Base-by-base conservation (phyloP, 106 monocot genomes). In the Dioscorea alata region DNA sequence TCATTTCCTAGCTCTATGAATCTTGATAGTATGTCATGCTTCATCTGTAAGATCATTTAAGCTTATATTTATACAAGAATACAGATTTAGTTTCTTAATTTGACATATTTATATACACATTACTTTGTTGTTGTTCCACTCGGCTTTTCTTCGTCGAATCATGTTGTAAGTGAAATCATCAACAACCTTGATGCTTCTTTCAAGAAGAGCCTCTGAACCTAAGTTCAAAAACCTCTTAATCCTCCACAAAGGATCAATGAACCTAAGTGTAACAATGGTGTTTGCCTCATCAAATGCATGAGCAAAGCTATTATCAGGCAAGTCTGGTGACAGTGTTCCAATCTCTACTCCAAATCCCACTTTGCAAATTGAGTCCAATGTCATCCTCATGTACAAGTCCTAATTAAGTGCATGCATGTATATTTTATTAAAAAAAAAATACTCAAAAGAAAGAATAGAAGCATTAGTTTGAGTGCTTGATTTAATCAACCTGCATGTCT, bases 371-470 rank as follows among this genome's bases (percentile, higher is more conserved):
- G 93, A 89, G 65, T 93, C 93, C 62, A 93, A 64, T 23, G 93
- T 93, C 93, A 93, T 81, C 69, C 93, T 86, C 93, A 89, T 89
- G 60, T 89, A 86, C 72, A 86, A 57, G 51, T 93, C 89, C 93
- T 93, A 73, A 22, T 0, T 13, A 22, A 33, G 34, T 34, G n/a
- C 9, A n/a, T 34, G 19, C 34, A 33, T 23, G 33, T 33, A 32
- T 18, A 33, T 12, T 64, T 64, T 64, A 17, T 4, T 31, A 17
- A 13, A 34, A 64, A 34, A 64, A n/a, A 32, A 5, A 33, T 6
- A 33, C 13, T 8, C 22, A 12, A 61, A 61, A 28, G 2, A 61
- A 28, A 19, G 28, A 61, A 61, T 28, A 33, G 12, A 63, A 28
- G 28, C 28, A 13, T 63, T 0, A 16, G 13, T 23, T 15, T 13